Conservation (phyloP, 2,329 filamentous ascomycete species). For the Colletotrichum euphorbiae region DNA sequence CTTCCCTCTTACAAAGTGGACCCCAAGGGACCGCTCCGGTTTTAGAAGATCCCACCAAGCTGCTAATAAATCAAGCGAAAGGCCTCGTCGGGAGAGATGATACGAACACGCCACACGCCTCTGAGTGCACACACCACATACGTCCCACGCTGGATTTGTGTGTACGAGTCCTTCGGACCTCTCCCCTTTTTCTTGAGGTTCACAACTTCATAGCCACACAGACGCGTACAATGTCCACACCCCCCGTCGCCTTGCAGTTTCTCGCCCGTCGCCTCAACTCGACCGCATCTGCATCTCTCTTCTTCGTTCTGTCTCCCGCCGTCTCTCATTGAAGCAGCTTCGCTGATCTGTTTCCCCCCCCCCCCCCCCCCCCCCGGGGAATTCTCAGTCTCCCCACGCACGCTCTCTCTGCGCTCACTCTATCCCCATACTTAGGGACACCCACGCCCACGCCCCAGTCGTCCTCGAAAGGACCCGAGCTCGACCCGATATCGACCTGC, state of each 20-base stretch:
- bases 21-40: slow-evolving; percentile 38
- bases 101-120: slow-evolving; percentile 30
- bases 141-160: not conserved
- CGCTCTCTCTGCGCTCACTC: not conserved
- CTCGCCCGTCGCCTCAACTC: slow-evolving; percentile 10
- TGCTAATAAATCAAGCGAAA: slow-evolving; percentile 28
- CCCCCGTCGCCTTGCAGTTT: not conserved
- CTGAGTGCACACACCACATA: not conserved
- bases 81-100: not conserved
- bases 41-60: slow-evolving; percentile 30
- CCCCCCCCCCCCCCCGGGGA: too few species aligned
- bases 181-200: slow-evolving; percentile 5
- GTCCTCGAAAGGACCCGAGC: slow-evolving; percentile 17
- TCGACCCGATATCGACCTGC: slow-evolving; percentile 13
- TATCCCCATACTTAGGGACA: not conserved
- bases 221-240: slow-evolving; percentile 16
- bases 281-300: not conserved
- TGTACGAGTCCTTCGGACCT: not conserved
- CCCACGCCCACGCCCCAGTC: not conserved
- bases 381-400: slow-evolving; percentile 6
- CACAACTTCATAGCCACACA: slow-evolving; percentile 22
- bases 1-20: slow-evolving; percentile 41
- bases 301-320: not conserved
- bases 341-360: too few species aligned
- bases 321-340: not conserved